phyloP scores from a whole-genome alignment of 352 stramenopile species.

The Phytopythium sindhum region DNA sequence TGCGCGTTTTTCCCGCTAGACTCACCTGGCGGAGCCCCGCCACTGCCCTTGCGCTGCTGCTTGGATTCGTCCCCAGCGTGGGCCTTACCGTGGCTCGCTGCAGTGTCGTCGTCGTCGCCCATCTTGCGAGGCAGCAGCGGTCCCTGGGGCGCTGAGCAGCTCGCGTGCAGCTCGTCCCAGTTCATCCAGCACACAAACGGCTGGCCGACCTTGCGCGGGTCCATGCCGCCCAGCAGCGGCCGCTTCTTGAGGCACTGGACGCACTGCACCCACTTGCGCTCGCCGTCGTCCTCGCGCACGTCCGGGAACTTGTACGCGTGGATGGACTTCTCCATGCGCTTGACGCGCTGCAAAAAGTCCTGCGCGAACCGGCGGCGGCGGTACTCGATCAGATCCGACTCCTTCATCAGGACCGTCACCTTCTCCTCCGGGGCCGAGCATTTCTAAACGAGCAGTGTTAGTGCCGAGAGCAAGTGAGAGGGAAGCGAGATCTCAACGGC shows the following conservation, averaged over 20 bases:
- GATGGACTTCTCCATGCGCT: conserved; percentile 72
- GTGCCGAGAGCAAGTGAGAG: not conserved
- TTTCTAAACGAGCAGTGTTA: conserved; percentile 42
- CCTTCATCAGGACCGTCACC: conserved; percentile 62
- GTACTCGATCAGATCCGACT: conserved; percentile 55
- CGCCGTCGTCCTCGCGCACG: conserved; percentile 53
- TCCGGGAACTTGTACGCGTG: conserved; percentile 66
- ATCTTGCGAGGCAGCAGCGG: conserved; percentile 18
- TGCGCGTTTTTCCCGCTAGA: not conserved
- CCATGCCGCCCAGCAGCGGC: conserved; percentile 72
- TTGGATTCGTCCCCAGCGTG: not conserved
- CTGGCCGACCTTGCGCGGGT: conserved; percentile 56
- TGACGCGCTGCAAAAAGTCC: conserved; percentile 65
- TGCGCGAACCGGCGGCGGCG: conserved; percentile 62
- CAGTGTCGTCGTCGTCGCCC: not conserved
- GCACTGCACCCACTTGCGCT: conserved; percentile 70
- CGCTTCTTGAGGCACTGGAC: conserved; percentile 70
- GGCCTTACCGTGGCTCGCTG: not conserved
- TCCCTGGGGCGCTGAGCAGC: conserved; percentile 69
- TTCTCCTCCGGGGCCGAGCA: conserved; percentile 69
- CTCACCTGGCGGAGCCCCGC: not conserved
- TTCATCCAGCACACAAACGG: conserved; percentile 88
- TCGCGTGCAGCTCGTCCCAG: conserved; percentile 75
- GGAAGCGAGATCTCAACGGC: not conserved
- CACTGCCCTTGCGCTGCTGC: not conserved